These are phyloP conservation scores for Novymonas esmeraldas DNA, from an alignment of 208 protist genomes.

Conservation along the genomic window DNA sequence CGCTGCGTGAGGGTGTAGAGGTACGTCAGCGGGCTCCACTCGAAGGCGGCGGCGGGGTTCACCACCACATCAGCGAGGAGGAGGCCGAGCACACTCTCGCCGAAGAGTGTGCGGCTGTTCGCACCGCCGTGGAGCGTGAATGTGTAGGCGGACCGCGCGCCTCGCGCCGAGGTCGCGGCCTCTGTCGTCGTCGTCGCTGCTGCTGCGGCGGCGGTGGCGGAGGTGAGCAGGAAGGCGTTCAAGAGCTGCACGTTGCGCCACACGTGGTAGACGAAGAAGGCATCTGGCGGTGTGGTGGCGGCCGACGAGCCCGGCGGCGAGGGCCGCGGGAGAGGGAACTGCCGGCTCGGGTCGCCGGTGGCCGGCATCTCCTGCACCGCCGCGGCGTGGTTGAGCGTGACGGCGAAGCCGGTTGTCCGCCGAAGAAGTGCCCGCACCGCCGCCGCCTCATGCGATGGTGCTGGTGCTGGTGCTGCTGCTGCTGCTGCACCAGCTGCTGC, in stretches of 20 bases:
- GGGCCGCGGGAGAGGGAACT: slow-evolving; percentile 27
- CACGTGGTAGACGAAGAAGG: slow-evolving; percentile 98
- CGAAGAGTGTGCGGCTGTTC: slow-evolving; percentile 78
- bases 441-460: slow-evolving; percentile 13
- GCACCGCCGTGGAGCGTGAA: slow-evolving; percentile 56
- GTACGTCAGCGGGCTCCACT: slow-evolving; percentile 95
- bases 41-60: slow-evolving; percentile 93
- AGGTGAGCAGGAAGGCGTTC: slow-evolving; percentile 88
- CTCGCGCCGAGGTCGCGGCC: background rate
- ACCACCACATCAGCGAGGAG: slow-evolving; percentile 94
- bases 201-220: slow-evolving; percentile 1
- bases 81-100: slow-evolving; percentile 91
- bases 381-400: slow-evolving; percentile 42
- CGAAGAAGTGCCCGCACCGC: slow-evolving; percentile 91
- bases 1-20: slow-evolving; percentile 98
- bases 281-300: slow-evolving; percentile 89
- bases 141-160: slow-evolving; percentile 41
- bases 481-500: background rate
- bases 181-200: background rate
- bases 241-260: slow-evolving; percentile 97
- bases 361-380: slow-evolving; percentile 55
- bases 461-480: background rate
- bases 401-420: slow-evolving; percentile 89
- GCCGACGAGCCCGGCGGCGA: background rate
- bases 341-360: slow-evolving; percentile 11